phyloP scores from a whole-genome alignment of 176 grass and related monocot genomes.

The Aegilops tauschii region DNA sequence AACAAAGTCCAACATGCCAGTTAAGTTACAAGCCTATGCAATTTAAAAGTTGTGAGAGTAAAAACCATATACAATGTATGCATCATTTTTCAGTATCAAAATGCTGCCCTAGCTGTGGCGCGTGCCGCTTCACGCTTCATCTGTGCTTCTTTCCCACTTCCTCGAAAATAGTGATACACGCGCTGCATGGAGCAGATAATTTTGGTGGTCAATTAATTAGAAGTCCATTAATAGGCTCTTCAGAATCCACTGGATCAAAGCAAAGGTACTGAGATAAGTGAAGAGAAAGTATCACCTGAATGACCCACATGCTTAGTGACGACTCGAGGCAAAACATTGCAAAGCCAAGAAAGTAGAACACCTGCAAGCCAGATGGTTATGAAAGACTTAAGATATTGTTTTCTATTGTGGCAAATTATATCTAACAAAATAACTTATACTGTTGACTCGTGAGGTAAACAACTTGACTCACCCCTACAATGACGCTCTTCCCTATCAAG shows the following conservation, averaged over 20 bases:
- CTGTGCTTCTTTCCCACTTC: constrained; percentile 59
- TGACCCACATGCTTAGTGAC: constrained; percentile 65
- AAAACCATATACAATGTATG: neutral
- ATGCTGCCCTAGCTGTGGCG: constrained; percentile 49
- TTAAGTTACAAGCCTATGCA: neutral
- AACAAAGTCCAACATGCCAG: neutral
- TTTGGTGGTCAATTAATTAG: neutral
- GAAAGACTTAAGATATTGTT: neutral
- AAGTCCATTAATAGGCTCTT: neutral
- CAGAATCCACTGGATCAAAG: neutral
- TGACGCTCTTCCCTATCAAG: constrained; percentile 42
- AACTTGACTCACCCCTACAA: constrained; percentile 59
- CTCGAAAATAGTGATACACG: constrained; percentile 63
- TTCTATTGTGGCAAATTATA: neutral
- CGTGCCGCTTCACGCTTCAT: constrained; percentile 53
- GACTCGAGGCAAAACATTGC: constrained; percentile 58
- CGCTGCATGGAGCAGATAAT: constrained; percentile 27
- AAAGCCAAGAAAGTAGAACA: constrained; percentile 73
- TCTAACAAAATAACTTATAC: neutral
- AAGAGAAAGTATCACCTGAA: constrained; percentile 44
- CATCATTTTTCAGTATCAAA: constrained; percentile 1
- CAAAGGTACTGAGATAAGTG: neutral
- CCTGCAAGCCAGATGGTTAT: constrained; percentile 29
- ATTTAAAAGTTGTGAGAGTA: neutral
- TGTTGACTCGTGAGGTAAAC: neutral